Base-by-base conservation (phyloP, 1,284 basidiomycete genomes). In the Trametes pubescens region DNA sequence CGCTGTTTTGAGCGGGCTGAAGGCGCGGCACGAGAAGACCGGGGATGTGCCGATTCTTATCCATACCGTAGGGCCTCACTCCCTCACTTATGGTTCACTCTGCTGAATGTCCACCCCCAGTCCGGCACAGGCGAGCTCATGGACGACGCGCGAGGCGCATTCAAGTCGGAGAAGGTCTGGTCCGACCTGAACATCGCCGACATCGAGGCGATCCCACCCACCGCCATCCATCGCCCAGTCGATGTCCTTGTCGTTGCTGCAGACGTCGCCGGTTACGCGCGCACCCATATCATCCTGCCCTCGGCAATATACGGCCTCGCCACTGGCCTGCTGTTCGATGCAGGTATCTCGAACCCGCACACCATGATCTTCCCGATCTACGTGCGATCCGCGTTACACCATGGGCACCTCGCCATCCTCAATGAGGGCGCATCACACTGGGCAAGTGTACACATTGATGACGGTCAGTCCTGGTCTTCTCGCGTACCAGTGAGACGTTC, bases 271-370 rank as follows among this genome's bases (percentile, higher is more conserved):
- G 49, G 49, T 4, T 79, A 76, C 58, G 78, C 81, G 58, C 79
- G 77, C 63, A 77, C 81, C 7, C 82, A 82, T 66, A 81, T 86
- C 54, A 72, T 86, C 58, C 74, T 82, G 11, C 84, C 83, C 0
- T 75, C 80, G 11, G 81, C 79, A 0, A 81, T 86, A 43, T 86
- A 81, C 56, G 84, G 84, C 10, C 71, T 82, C 5, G 81, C 81
- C 2, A 72, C 73, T 4, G 81, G 81, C 11, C 71, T 76, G n/a
- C 73, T 86, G n/a, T 80, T 81, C 22, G 80, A 83, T 29, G 72
- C 75, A 2, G 81, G 80, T 1, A 72, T 86, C 40, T 76, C 81
- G 62, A 81, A 86, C 67, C 61, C 75, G 13, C 75, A 77, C 53
- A 43, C 40, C 16, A 16, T 43, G 16, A 18, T 43, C 40, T 16